Conservation (phyloP, 1,284 basidiomycete species). For the Malassezia obtusa region DNA sequence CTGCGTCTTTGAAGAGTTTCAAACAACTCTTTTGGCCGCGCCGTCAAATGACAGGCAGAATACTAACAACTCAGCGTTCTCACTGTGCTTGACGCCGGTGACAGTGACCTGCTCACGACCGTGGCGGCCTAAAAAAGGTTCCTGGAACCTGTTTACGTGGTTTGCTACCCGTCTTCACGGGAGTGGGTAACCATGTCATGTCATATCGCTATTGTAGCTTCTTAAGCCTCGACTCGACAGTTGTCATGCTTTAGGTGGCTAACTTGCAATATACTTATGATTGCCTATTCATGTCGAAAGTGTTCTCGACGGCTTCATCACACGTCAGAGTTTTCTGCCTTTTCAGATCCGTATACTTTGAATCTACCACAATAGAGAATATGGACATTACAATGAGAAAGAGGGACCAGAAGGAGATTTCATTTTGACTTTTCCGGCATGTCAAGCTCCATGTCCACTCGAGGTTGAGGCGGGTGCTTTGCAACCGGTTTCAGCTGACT, state of each 20-base stretch:
- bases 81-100: conserved; percentile 92
- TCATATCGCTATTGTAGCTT: conserved; percentile 1
- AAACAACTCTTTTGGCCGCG: too few relatives aligned
- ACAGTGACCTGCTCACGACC: conserved; percentile 70
- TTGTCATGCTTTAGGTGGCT: conserved; percentile 5
- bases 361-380: not conserved
- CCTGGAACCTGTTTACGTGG: not conserved
- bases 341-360: too few relatives aligned
- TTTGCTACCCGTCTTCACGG: not conserved
- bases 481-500: conserved; percentile 11
- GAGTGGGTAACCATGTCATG: conserved; percentile 2
- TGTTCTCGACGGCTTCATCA: too few relatives aligned
- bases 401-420: not conserved
- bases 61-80: conserved; percentile 57
- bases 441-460: conserved; percentile 9
- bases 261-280: conserved; percentile 10
- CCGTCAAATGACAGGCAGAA: not conserved
- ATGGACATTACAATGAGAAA: not conserved
- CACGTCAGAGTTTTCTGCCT: too few relatives aligned
- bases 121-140: conserved; percentile 31
- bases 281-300: not conserved
- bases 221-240: not conserved
- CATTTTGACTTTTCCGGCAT: not conserved
- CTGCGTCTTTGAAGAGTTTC: not conserved
- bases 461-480: not conserved